Conservation (phyloP, 371 early-diverging fungal species). For the Amoeboaphelidium protococcarum region DNA sequence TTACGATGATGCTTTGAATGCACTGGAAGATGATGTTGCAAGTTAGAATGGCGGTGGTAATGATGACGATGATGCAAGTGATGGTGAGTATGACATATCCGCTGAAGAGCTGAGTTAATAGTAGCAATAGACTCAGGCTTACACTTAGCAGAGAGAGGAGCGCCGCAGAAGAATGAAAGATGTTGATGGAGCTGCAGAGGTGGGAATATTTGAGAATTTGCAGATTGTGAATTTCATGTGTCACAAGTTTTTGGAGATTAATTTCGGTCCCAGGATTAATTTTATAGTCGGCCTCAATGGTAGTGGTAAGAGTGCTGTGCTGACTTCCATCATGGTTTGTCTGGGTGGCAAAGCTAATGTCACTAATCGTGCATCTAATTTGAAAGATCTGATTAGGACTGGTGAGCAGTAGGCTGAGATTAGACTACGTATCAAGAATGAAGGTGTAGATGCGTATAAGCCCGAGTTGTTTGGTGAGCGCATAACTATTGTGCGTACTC, state of each 20-base stretch:
- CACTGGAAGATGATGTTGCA: too few relatives aligned
- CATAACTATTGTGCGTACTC: constrained; percentile 54
- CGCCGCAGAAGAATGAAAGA: too few relatives aligned
- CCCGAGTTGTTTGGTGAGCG: constrained; percentile 47
- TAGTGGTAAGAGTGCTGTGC: constrained; percentile 75
- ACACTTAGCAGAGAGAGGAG: too few relatives aligned
- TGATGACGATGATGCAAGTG: too few relatives aligned
- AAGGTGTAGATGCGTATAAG: constrained; percentile 47
- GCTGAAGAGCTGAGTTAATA: too few relatives aligned
- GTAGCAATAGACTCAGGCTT: too few relatives aligned
- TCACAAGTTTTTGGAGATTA: constrained; percentile 44
- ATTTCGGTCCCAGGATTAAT: constrained; percentile 65
- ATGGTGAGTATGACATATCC: too few relatives aligned
- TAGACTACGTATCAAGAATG: constrained; percentile 37
- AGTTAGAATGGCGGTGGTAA: too few relatives aligned
- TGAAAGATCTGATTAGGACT: constrained; percentile 53
- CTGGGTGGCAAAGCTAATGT: constrained; percentile 65
- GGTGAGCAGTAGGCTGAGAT: constrained; percentile 27
- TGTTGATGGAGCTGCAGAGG: too few relatives aligned
- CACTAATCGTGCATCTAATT: constrained; percentile 57
- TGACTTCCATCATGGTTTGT: constrained; percentile 65
- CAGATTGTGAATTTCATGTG: constrained; percentile 82
- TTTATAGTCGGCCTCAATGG: constrained; percentile 89
- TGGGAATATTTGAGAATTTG: constrained; percentile 50
- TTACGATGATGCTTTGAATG: too few relatives aligned